Evolutionary conservation across 495 filamentous ascomycete genomes (phyloP).

Genomic region (Wilcoxina mikolae): DNA sequence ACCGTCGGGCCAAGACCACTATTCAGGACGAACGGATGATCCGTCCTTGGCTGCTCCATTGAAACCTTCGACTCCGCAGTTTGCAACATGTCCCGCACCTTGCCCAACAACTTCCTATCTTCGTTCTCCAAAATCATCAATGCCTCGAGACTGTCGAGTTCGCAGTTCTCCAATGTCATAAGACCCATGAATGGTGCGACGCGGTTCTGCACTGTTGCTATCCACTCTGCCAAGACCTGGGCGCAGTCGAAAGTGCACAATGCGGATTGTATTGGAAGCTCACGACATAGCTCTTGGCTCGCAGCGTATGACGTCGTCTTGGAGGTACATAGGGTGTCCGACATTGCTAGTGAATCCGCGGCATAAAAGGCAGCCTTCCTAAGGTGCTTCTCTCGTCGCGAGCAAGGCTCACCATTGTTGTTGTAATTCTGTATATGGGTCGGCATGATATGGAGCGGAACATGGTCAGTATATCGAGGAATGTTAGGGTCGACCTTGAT

Average conservation of each 20-base stretch:
- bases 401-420: slow-evolving; percentile 23
- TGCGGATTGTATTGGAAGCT: slow-evolving; percentile 83
- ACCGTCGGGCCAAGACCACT: slow-evolving; percentile 52
- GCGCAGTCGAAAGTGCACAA: slow-evolving; percentile 93
- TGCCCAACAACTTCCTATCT: slow-evolving; percentile 71
- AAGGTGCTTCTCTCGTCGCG: slow-evolving; percentile 70
- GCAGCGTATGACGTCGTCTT: slow-evolving; percentile 68
- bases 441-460: slow-evolving; percentile 15
- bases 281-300: slow-evolving; percentile 75
- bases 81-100: slow-evolving; percentile 65
- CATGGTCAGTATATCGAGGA: slow-evolving; percentile 15
- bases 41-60: slow-evolving; percentile 39
- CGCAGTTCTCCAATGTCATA: slow-evolving; percentile 66
- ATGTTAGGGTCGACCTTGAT: slow-evolving; percentile 22
- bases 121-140: slow-evolving; percentile 88
- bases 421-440: slow-evolving; percentile 8
- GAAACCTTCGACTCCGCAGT: slow-evolving; percentile 70
- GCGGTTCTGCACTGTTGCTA: slow-evolving; percentile 85
- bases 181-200: slow-evolving; percentile 79
- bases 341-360: slow-evolving; percentile 80
- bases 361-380: slow-evolving; percentile 91
- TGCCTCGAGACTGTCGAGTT: slow-evolving; percentile 59
- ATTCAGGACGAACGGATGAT: slow-evolving; percentile 43
- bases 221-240: slow-evolving; percentile 95
- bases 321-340: slow-evolving; percentile 62